phyloP scores from a whole-genome alignment of 2,329 filamentous ascomycete species.

The Beauveria caledonica region DNA sequence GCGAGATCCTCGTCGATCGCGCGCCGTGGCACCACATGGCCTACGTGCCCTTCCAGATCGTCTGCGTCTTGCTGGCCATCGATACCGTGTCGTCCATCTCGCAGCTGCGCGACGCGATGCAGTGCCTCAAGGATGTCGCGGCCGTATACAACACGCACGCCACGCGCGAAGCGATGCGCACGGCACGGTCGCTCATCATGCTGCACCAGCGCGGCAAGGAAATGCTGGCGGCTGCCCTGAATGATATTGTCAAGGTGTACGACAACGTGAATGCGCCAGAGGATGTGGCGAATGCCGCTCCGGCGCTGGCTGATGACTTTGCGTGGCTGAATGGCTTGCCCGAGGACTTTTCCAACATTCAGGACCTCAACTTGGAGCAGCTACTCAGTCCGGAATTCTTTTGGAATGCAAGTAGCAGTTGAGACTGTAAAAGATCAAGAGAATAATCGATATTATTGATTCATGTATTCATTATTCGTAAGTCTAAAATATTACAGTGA shows the following conservation, averaged over 20 bases:
- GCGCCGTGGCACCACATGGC: constrained; percentile 52
- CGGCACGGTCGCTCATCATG: constrained; percentile 44
- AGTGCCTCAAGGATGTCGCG: constrained; percentile 33
- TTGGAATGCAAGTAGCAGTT: constrained; percentile 12
- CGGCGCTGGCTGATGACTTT: constrained; percentile 24
- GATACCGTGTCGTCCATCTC: constrained; percentile 41
- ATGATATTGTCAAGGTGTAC: constrained; percentile 29
- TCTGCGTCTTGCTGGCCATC: constrained; percentile 47
- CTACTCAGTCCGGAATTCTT: constrained; percentile 22
- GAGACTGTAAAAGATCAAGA: neutral
- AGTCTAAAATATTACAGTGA: neutral
- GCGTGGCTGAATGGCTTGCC: constrained; percentile 35
- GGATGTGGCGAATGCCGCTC: constrained; percentile 9
- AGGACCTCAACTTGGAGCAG: constrained; percentile 35
- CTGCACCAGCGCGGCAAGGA: constrained; percentile 44
- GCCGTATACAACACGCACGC: constrained; percentile 36
- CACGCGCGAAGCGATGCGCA: constrained; percentile 45
- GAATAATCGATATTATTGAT: neutral
- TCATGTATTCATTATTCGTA: neutral
- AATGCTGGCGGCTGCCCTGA: constrained; percentile 30
- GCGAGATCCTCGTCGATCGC: constrained; percentile 33
- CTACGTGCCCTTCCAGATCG: constrained; percentile 51
- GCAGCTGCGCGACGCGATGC: constrained; percentile 43
- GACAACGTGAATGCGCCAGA: constrained; percentile 22
- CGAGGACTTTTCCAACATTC: constrained; percentile 34